Conservation (phyloP, 306 rosid genomes). For the Cucumis hystrix region DNA sequence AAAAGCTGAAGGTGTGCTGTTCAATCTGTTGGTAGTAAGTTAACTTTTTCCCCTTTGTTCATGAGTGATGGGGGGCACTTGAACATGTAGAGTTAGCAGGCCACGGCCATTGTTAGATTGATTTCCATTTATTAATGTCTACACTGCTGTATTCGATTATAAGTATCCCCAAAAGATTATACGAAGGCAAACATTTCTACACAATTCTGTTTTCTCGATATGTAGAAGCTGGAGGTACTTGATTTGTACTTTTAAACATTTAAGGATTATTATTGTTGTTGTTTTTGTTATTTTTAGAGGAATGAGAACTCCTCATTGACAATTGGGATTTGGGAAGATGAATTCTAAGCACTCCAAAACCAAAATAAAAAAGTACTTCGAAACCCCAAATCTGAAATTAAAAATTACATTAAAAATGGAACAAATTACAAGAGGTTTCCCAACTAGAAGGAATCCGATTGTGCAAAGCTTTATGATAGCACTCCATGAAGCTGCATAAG, state of each 20-base stretch:
- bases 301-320: not conserved
- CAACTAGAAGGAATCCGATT: not conserved
- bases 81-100: not conserved
- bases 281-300: not conserved
- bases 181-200: not conserved
- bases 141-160: not conserved
- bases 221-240: not conserved
- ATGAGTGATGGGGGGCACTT: not conserved
- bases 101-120: not conserved
- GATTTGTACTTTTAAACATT: not conserved
- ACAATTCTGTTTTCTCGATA: not conserved
- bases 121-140: not conserved
- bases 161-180: not conserved
- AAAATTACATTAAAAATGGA: not conserved
- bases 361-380: not conserved
- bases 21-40: constrained; percentile 36
- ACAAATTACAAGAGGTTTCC: not conserved
- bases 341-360: not conserved
- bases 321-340: not conserved
- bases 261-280: too few species aligned
- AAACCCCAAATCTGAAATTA: not conserved
- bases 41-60: constrained; percentile 19
- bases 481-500: not conserved
- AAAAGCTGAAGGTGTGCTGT: constrained; percentile 86
- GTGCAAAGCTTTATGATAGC: not conserved